phyloP scores from a whole-genome alignment of 192 early-diverging fungal genomes.

The Entomortierella lignicola region DNA sequence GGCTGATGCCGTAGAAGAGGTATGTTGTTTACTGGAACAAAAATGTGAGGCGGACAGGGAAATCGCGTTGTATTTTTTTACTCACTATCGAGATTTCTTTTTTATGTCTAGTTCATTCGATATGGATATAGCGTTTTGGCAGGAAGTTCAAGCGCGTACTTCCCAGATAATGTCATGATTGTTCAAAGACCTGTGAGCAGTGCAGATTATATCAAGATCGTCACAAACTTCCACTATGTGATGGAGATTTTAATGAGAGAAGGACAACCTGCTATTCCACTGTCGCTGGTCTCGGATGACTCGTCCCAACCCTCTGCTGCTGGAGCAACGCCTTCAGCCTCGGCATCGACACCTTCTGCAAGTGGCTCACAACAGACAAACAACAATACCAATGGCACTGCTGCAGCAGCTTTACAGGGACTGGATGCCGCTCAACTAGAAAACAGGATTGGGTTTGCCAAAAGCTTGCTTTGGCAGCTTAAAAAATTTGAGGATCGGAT shows the following conservation, averaged over 20 bases:
- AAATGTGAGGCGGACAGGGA: too few species aligned
- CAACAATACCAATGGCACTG: not conserved
- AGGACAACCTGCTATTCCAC: slow-evolving; percentile 23
- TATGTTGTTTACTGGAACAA: too few species aligned
- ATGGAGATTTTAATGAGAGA: slow-evolving; percentile 61
- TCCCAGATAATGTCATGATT: slow-evolving; percentile 50
- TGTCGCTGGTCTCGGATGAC: slow-evolving; percentile 26
- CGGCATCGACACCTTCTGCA: not conserved
- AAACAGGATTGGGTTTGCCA: slow-evolving; percentile 60
- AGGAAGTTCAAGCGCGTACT: slow-evolving; percentile 7
- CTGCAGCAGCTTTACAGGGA: slow-evolving; percentile 15
- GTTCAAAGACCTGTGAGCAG: slow-evolving; percentile 34
- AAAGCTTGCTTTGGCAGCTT: slow-evolving; percentile 57
- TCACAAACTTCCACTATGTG: slow-evolving; percentile 53
- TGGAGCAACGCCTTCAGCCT: slow-evolving; percentile 22
- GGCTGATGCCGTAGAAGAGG: slow-evolving; percentile 44
- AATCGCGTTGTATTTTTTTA: not conserved
- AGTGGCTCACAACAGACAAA: slow-evolving; percentile 5
- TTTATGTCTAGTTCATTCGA: slow-evolving; percentile 31
- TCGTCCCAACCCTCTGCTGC: not conserved
- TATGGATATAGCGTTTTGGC: slow-evolving; percentile 41
- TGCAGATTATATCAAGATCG: slow-evolving; percentile 33
- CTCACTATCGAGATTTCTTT: not conserved
- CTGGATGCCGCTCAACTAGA: slow-evolving; percentile 39
- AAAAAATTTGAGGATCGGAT: slow-evolving; percentile 52